Evolutionary conservation across 768 basidiomycete species (phyloP), one percentile per base, ranked within the genome.

Genomic region (Suillus weaverae): DNA sequence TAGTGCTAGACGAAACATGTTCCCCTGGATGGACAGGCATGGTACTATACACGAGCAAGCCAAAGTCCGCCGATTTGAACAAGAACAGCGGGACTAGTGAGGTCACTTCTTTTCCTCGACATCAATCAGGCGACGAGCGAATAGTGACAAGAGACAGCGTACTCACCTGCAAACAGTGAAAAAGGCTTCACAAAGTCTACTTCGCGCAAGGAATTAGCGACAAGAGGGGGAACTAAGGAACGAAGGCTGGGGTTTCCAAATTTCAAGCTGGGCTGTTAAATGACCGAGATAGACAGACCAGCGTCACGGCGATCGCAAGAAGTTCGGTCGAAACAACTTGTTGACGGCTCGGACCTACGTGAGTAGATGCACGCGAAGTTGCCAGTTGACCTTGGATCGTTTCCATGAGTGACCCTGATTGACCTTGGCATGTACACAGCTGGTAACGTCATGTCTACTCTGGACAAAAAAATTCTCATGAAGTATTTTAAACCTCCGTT

Each of bases 341-440:
- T 10, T 39, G 56, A 59, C 39, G 41, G 30, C 57, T 59, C 26
- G 38, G 38, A 57, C 38, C 18, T 59, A 41, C 56, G 55, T 56
- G 55, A 56, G 22, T 36, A 30, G 50, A 46, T 18, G 30, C 30
- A 14, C 22, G 36, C 36, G 36, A 18, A 16, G 55, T 38, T 56
- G n/a, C 2, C 16, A 26, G 14, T 32, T 32, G 50, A 10, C 50
- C 44, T 32, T 30, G 51, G 16, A 33, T 33, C 26, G 55, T 55
- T 55, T 55, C 54, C 35, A 56, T 36, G 54, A 36, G 14, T 38
- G 10, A 53, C 44, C 44, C n/a, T 46, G 44, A 26, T 7, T 46
- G 44, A 46, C 33, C 26, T 35, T 55, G 54, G 53, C 36, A 16
- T 26, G 9, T 57, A 39, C 22, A 26, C 38, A 36, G 38, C 55